Percentiles rank a stretch among this genome's conserved stretches.
These are phyloP conservation scores for Sporormia fimetaria DNA, from an alignment of 495 filamentous ascomycete genomes.

Conservation along the genomic window DNA sequence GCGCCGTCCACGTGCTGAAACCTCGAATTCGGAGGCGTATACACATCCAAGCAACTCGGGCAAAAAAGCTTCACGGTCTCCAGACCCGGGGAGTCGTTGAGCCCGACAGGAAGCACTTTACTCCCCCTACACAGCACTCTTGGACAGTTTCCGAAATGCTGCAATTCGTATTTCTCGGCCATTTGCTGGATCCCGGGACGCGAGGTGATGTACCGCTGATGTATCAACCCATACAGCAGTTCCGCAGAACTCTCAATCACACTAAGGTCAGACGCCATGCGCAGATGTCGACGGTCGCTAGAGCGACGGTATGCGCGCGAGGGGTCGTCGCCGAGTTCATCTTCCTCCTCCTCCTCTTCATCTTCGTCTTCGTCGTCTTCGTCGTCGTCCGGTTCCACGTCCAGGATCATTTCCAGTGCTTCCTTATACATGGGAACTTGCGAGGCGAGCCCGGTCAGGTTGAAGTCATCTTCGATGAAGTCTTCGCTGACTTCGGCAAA, in stretches of 20 bases:
- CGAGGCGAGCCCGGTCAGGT: slow-evolving; percentile 84
- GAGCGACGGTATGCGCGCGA: slow-evolving; percentile 45
- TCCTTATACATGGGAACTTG: slow-evolving; percentile 99
- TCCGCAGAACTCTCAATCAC: slow-evolving; percentile 95
- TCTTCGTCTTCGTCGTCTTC: slow-evolving; percentile 70
- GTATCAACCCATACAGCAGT: slow-evolving; percentile 93
- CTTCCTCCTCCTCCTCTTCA: slow-evolving; percentile 61
- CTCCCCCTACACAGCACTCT: slow-evolving; percentile 78
- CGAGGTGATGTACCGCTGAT: slow-evolving; percentile 98
- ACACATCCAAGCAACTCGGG: slow-evolving; percentile 90
- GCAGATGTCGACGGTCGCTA: slow-evolving; percentile 64
- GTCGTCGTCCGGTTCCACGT: slow-evolving; percentile 91
- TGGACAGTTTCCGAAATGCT: slow-evolving; percentile 89
- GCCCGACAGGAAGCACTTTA: slow-evolving; percentile 82
- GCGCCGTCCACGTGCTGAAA: slow-evolving; percentile 98
- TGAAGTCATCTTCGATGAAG: slow-evolving; percentile 99
- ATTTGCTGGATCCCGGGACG: slow-evolving; percentile 94
- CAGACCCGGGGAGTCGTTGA: slow-evolving; percentile 85
- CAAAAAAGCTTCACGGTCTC: slow-evolving; percentile 99
- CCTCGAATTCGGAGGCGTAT: slow-evolving; percentile 90
- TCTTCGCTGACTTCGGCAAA: slow-evolving; percentile 98
- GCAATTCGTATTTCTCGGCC: slow-evolving; percentile 95
- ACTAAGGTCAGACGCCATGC: slow-evolving; percentile 80
- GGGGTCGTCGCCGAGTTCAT: slow-evolving; percentile 30
- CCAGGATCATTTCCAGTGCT: slow-evolving; percentile 92